These are phyloP conservation scores for Nematocida sp. DNA, from an alignment of 371 early-diverging fungal species.

Conservation along the genomic window DNA sequence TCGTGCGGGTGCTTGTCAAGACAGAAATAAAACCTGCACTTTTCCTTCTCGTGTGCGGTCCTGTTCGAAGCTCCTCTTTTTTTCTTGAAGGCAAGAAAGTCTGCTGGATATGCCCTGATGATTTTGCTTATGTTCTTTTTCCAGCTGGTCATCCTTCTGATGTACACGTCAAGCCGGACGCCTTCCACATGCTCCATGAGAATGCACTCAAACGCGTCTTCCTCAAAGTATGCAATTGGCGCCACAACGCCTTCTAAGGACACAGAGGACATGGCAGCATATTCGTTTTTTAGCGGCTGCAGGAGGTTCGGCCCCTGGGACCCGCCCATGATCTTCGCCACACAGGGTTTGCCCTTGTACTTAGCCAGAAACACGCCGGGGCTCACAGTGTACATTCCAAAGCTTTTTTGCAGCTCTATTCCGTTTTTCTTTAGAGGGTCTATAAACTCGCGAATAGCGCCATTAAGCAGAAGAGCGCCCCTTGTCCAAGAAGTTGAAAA, in stretches of 20 bases:
- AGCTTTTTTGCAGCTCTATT: background rate
- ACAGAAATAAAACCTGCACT: background rate
- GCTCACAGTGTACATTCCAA: background rate
- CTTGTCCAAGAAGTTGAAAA: too few species aligned
- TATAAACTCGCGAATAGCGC: too few species aligned
- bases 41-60: background rate
- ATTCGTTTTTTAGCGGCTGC: background rate
- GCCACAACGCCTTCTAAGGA: background rate
- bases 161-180: background rate
- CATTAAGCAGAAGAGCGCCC: too few species aligned
- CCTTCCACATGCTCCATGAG: background rate
- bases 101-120: background rate
- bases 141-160: background rate
- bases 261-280: background rate
- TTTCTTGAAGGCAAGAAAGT: background rate
- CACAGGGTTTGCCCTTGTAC: background rate
- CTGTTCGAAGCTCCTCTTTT: background rate
- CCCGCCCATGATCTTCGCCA: background rate
- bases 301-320: background rate
- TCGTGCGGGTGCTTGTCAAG: background rate
- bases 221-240: background rate
- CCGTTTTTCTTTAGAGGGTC: background rate
- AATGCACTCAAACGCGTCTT: background rate
- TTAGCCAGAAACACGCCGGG: background rate
- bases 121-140: background rate